Base-by-base conservation (phyloP, 1,284 basidiomycete species). In the Tetrapyrgos nigripes region DNA sequence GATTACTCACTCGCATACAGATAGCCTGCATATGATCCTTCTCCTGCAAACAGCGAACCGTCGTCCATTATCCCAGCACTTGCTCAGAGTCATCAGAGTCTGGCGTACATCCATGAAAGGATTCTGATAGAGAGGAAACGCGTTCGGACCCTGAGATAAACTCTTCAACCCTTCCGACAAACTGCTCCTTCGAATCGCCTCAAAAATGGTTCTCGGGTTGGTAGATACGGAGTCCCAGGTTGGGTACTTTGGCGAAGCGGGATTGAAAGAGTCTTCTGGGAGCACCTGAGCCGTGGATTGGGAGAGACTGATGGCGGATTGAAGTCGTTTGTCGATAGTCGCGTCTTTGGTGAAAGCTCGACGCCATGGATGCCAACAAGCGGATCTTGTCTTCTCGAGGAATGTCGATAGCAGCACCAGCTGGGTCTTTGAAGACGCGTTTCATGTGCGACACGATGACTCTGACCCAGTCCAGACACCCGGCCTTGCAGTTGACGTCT, bases 391-490 rank as follows among this genome's bases (percentile, higher is more conserved):
- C 59, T 11, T 57, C 35, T 24, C 47, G 43, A 13, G 54, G n/a
- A 21, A 50, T 28, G 26, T 57, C 50, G 8, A 57, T 26, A 33
- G 31, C 8, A 33, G 31, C 8, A 19, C 28, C 56, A 24, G 47
- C 47, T 17, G 57, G 27, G 17, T 47, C 37, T 19, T 50, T 35
- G 11, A 14, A 9, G 28, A 48, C 24, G 14, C 24, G 49, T 26
- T 56, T 62, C 24, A 58, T 55, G 13, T 48, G 26, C 14, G 50
- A 50, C 8, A 59, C 21, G 5, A 51, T 51, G 17, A 71, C 54
- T 17, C 54, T 59, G 11, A 67, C 64, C 76, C 74, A 68, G 56
- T 72, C 61, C 49, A 76, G 75, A 55, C 74, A 76, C 14, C 31
- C 31, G 3, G 46, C 57, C 11, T 52, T 43, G 49, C 74, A 76